Evolutionary conservation across 2,329 filamentous ascomycete species (phyloP), one percentile per base, ranked within the genome.

Genomic region (Dothistroma septosporum): DNA sequence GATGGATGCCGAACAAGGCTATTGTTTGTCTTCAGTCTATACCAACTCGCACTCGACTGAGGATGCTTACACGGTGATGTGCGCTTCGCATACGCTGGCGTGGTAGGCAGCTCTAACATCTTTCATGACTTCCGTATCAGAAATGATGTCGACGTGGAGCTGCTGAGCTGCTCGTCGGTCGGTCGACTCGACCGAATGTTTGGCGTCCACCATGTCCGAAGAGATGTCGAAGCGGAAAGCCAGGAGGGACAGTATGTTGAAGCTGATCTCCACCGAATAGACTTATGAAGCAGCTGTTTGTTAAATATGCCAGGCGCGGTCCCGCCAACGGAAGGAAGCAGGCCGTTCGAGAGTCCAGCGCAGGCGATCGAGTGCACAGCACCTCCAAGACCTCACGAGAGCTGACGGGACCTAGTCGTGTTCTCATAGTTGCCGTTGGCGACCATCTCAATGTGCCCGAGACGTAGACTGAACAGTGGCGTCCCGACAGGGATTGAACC

Each of bases 101-200:
- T 70, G 67, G n/a, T 69, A 69, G 10, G 66, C 59, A 60, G 66
- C 61, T 16, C 64, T 65, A 37, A 68, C 61, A 64, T 70, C 69
- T 48, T 58, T 68, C 69, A 72, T 72, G 28, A 72, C 63, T 61
- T 72, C 70, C 11, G 69, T 71, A 8, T 69, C 70, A 6, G 69
- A 69, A 7, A 72, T 67, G 58, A 72, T 65, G 53, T 72, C 70
- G 53, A 69, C 63, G 55, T 71, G 52, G 24, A 69, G 61, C 53
- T 68, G 64, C 44, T 61, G 61, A 3, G 65, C 64, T 59, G 63
- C 61, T 31, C 56, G 59, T 32, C 58, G 61, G 41, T 66, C 61
- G 35, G 60, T 44, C 5, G 48, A 21, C n/a, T 63, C 61, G 12
- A 19, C 37, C 11, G 50, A 12, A 11, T 58, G 24, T n/a, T 53